Evolutionary conservation across 441 rosid genomes (phyloP).

Genomic region (Corymbia citriodora): DNA sequence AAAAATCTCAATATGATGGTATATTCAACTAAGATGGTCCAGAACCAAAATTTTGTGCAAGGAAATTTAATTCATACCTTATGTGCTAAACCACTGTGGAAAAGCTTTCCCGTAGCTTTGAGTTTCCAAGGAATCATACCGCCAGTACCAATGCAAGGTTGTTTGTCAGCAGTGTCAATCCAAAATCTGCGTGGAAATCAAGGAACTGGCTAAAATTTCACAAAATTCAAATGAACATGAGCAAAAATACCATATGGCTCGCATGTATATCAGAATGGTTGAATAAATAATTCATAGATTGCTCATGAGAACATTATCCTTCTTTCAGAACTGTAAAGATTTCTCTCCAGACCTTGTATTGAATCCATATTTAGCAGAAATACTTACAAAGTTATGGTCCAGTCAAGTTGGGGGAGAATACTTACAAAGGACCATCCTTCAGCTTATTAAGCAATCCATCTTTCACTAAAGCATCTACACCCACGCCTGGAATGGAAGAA

Average conservation of each 20-base stretch:
- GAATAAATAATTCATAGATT: neutral
- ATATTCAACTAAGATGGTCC: neutral
- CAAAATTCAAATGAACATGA: neutral
- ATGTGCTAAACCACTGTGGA: conserved; percentile 95
- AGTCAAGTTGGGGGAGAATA: neutral
- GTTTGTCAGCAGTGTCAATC: conserved; percentile 98
- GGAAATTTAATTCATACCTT: conserved; percentile 39
- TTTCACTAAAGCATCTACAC: conserved; percentile 85
- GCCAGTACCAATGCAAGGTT: conserved; percentile 97
- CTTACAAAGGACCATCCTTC: conserved; percentile 90
- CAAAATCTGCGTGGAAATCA: conserved; percentile 49
- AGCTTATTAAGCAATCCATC: conserved; percentile 75
- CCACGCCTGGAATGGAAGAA: conserved; percentile 79
- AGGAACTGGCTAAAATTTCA: neutral
- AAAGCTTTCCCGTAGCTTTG: conserved; percentile 82
- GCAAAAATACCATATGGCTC: neutral
- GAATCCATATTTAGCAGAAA: neutral
- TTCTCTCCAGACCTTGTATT: neutral
- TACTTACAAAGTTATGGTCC: neutral
- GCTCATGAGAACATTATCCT: neutral
- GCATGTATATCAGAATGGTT: neutral
- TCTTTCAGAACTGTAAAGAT: neutral
- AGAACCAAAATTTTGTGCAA: neutral
- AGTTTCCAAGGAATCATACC: conserved; percentile 97
- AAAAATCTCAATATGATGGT: neutral